Evolutionary conservation across 192 early-diverging fungal genomes (phyloP), one percentile per base, ranked within the genome.

Genomic region (Chytriomyces sp.): DNA sequence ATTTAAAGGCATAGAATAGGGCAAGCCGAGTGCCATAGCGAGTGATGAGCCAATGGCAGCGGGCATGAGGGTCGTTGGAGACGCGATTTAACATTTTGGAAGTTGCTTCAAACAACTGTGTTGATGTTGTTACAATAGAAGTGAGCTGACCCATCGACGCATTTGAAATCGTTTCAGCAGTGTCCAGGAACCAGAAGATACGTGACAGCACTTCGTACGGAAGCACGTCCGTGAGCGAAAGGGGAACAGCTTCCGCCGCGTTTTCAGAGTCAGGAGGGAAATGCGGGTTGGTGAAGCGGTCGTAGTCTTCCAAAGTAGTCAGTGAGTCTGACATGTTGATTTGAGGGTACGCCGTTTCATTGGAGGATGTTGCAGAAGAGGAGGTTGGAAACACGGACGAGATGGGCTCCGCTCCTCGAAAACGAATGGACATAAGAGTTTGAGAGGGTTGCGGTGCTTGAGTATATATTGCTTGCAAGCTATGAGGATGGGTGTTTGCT

Each of bases 51-150:
- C 71, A 81, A 1, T 18, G 18, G 23, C 43, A 61, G 16, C 82
- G 79, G 48, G 79, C 69, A 44, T 85, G 78, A 10, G 82, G 81
- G 53, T 85, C 84, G 7, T 77, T 65, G n/a, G 84, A 26, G 6
- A 85, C 61, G 10, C 24, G 44, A 50, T 77, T 50, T 46, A 77
- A 83, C 60, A n/a, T 18, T 24, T 60, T 57, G 61, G 74, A 83
- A 13, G 74, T 67, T 7, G 46, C 60, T 24, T 68, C 13, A 46
- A 79, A 81, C 43, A 13, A 11, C 24, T 24, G 50, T 13, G 81
- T 77, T n/a, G 83, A 73, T 3, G 49, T 46, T n/a, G 71, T 63
- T 11, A 46, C 8, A 7, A 61, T 46, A n/a, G 61, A 9, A 7
- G 71, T 20, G 8, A 69, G 46, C 11, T 53, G 50, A 5, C 68